Conservation (phyloP, 371 early-diverging fungal species). For the Paraphysoderma sedebokerense region DNA sequence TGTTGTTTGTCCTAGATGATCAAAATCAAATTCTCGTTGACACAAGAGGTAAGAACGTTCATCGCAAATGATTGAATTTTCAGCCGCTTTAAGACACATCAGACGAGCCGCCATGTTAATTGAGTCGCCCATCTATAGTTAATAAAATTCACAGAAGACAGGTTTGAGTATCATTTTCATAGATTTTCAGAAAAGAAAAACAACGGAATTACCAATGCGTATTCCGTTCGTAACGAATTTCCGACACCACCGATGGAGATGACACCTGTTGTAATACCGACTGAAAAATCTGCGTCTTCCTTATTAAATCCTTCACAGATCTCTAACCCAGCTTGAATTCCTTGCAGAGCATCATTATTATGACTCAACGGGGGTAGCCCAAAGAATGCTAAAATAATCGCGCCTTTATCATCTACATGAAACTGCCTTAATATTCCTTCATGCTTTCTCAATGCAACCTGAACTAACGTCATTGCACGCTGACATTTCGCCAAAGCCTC, state of each 20-base stretch:
- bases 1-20: slow-evolving; percentile 17
- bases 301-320: slow-evolving; percentile 12
- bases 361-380: slow-evolving; percentile 33
- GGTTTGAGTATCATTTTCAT: background rate
- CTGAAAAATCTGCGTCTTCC: slow-evolving; percentile 22
- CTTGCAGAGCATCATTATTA: slow-evolving; percentile 24
- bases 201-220: slow-evolving; percentile 22
- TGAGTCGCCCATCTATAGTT: slow-evolving; percentile 30
- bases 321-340: slow-evolving; percentile 23
- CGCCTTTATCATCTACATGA: slow-evolving; percentile 36
- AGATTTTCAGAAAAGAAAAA: background rate
- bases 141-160: background rate
- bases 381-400: slow-evolving; percentile 25
- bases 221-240: slow-evolving; percentile 19
- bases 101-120: slow-evolving; percentile 38
- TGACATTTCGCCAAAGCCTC: slow-evolving; percentile 15
- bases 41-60: slow-evolving; percentile 23
- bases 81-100: slow-evolving; percentile 19
- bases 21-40: slow-evolving; percentile 17
- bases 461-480: slow-evolving; percentile 20
- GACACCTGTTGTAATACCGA: slow-evolving; percentile 32
- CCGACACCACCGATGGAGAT: slow-evolving; percentile 32
- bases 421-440: slow-evolving; percentile 31
- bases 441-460: slow-evolving; percentile 14
- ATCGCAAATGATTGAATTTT: slow-evolving; percentile 19